These are phyloP conservation scores for Edaphochlamys debaryana DNA, from an alignment of 139 green algal species.

Conservation along the genomic window DNA sequence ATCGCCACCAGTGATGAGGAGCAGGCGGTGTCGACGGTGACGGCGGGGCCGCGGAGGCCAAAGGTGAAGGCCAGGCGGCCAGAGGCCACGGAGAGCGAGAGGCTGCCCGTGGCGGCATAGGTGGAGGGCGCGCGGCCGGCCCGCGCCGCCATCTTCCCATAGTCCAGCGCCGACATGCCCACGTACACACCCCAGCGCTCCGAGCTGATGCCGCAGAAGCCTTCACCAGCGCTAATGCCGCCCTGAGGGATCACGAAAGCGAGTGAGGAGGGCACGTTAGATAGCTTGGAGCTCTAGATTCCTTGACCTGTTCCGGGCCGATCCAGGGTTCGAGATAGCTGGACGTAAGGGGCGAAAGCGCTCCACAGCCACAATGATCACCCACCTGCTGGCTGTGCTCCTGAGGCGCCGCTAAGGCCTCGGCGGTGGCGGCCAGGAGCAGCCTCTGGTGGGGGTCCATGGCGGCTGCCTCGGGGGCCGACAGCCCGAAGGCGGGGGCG, in stretches of 20 bases:
- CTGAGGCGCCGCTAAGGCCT: neutral
- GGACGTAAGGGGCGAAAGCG: too few relatives aligned
- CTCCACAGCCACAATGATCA: too few relatives aligned
- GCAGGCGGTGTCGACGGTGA: slow-evolving; percentile 91
- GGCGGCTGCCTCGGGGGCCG: slow-evolving; percentile 64
- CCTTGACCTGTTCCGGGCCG: too few relatives aligned
- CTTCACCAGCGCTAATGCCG: too few relatives aligned
- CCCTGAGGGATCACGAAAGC: too few relatives aligned
- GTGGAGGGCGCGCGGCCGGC: slow-evolving; percentile 40
- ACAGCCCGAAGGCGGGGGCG: slow-evolving; percentile 69
- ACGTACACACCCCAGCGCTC: slow-evolving; percentile 65
- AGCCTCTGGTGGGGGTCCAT: slow-evolving; percentile 91
- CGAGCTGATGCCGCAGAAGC: neutral
- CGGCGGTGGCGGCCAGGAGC: slow-evolving; percentile 69
- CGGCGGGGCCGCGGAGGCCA: slow-evolving; percentile 71
- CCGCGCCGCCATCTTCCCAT: slow-evolving; percentile 62
- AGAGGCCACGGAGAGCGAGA: slow-evolving; percentile 70
- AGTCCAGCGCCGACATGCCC: slow-evolving; percentile 79
- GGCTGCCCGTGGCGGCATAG: slow-evolving; percentile 62
- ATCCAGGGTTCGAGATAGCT: too few relatives aligned
- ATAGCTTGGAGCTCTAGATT: too few relatives aligned
- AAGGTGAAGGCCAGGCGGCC: slow-evolving; percentile 83
- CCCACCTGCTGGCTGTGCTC: too few relatives aligned
- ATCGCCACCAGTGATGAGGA: slow-evolving; percentile 83
- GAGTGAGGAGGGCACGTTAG: too few relatives aligned